A percentile compares a stretch with the other conserved stretches of the same genome.
These are phyloP conservation scores for Diplodia corticola DNA, from an alignment of 2,329 filamentous ascomycete species.

Conservation along the genomic window DNA sequence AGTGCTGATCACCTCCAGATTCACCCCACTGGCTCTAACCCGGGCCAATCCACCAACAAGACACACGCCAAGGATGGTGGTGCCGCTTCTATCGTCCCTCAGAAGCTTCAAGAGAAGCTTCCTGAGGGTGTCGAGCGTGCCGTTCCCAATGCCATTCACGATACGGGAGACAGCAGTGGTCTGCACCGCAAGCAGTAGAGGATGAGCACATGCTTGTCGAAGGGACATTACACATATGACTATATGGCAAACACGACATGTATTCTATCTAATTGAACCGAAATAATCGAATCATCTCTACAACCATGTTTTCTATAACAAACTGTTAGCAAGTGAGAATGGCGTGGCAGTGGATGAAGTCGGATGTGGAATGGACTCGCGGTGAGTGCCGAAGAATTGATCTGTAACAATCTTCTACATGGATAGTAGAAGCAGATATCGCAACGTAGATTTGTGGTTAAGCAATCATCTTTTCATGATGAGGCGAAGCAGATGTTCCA, in stretches of 20 bases:
- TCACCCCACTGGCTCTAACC: conserved; percentile 40
- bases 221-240: neutral
- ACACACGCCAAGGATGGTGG: conserved; percentile 43
- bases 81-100: conserved; percentile 35
- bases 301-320: too few species aligned
- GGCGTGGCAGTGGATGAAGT: too few species aligned
- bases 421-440: too few species aligned
- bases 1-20: conserved; percentile 27
- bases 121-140: conserved; percentile 48
- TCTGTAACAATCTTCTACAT: too few species aligned
- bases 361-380: too few species aligned
- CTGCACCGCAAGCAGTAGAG: neutral
- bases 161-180: conserved; percentile 36
- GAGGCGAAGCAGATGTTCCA: too few species aligned
- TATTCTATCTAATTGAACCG: neutral
- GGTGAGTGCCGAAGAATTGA: too few species aligned
- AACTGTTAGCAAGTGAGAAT: too few species aligned
- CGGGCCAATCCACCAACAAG: conserved; percentile 34
- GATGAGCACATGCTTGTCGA: neutral
- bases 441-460: too few species aligned
- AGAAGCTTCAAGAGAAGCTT: conserved; percentile 46
- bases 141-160: conserved; percentile 47
- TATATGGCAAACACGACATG: neutral
- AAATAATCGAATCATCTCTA: too few species aligned
- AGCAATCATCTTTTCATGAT: too few species aligned